Evolutionary conservation across 31 red algal species (phyloP).

Genomic region (Odonthalia washingtoniensis): DNA sequence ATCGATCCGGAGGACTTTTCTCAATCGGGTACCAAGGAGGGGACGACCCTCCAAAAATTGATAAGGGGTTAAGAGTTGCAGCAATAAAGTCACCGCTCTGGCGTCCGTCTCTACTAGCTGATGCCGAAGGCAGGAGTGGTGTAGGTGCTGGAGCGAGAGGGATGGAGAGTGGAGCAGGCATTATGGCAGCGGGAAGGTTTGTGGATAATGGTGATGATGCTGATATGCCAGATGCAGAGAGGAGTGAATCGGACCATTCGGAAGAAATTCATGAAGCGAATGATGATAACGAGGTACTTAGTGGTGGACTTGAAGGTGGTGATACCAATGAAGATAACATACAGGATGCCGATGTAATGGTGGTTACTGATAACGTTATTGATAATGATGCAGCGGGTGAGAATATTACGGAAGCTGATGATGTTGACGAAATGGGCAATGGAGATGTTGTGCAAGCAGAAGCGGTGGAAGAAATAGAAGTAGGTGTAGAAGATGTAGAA

Average conservation of each 20-base stretch:
- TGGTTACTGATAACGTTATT: not conserved
- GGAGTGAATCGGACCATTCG: not conserved
- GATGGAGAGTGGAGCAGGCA: not conserved
- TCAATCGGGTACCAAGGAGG: slow-evolving; percentile 75
- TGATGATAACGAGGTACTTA: not conserved
- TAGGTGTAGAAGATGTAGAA: not conserved
- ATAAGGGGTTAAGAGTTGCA: not conserved
- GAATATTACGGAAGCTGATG: not conserved
- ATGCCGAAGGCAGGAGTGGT: not conserved
- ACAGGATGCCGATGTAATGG: not conserved
- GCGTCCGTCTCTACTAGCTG: not conserved
- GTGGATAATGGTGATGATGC: not conserved
- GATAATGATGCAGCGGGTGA: too few species aligned
- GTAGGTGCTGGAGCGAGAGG: too few species aligned
- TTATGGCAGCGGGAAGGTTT: not conserved
- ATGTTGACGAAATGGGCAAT: not conserved
- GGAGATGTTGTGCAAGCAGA: not conserved
- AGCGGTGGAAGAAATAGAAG: not conserved
- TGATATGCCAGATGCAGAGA: not conserved
- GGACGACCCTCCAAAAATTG: slow-evolving; percentile 37
- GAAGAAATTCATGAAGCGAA: not conserved
- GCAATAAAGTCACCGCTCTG: not conserved
- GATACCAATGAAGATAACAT: too few species aligned
- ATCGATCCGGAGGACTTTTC: slow-evolving; percentile 61
- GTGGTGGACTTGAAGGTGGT: not conserved